These are phyloP conservation scores for Tylopilus sp. DNA, from an alignment of 768 basidiomycete genomes.

Conservation along the genomic window DNA sequence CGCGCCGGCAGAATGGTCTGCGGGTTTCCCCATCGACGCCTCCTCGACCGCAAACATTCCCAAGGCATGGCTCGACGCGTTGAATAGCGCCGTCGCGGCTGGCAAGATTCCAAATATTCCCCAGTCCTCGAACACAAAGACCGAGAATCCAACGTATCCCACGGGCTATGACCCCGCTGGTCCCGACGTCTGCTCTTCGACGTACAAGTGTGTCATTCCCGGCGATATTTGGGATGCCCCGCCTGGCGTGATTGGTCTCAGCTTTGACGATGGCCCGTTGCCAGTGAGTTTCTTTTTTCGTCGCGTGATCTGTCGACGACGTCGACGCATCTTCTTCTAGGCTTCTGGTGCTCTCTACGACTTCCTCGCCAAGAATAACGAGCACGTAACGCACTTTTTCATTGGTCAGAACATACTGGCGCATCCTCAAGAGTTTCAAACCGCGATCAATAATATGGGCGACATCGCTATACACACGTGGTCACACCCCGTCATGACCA, in stretches of 20 bases:
- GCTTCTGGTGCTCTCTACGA: slow-evolving; percentile 49
- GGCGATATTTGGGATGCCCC: slow-evolving; percentile 80
- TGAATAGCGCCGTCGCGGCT: slow-evolving; percentile 60
- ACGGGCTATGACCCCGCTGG: slow-evolving; percentile 39
- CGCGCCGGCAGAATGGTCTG: slow-evolving; percentile 51
- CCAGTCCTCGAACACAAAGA: slow-evolving; percentile 36
- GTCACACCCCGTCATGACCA: slow-evolving; percentile 81
- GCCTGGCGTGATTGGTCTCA: slow-evolving; percentile 55
- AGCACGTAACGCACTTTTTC: slow-evolving; percentile 83
- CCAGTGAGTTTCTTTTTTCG: slow-evolving; percentile 32
- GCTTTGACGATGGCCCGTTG: slow-evolving; percentile 82
- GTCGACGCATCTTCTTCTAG: slow-evolving; percentile 24
- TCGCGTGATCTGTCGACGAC: neutral
- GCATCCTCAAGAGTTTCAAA: slow-evolving; percentile 53
- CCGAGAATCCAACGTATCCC: slow-evolving; percentile 37
- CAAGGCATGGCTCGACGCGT: slow-evolving; percentile 65
- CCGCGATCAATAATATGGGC: slow-evolving; percentile 42
- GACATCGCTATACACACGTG: slow-evolving; percentile 50
- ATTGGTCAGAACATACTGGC: slow-evolving; percentile 76
- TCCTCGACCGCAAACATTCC: slow-evolving; percentile 57
- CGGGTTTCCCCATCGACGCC: slow-evolving; percentile 51
- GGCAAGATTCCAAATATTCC: slow-evolving; percentile 75
- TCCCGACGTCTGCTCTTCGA: slow-evolving; percentile 69
- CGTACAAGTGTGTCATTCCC: slow-evolving; percentile 58
- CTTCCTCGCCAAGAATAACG: slow-evolving; percentile 64